phyloP scores from a whole-genome alignment of 495 filamentous ascomycete species.

The Xylaria flabelliformis region DNA sequence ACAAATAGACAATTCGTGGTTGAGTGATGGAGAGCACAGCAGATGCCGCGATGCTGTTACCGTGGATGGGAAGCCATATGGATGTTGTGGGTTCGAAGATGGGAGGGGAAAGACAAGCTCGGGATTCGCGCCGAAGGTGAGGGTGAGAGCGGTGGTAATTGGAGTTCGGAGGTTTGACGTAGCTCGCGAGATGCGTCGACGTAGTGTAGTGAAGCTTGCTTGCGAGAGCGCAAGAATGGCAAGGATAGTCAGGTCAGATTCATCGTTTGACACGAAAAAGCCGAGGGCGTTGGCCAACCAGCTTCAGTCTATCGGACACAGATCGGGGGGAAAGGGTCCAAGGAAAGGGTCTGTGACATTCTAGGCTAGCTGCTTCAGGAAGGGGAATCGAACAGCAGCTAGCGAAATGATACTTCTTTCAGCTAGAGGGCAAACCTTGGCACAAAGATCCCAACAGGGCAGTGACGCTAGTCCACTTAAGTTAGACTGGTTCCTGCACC shows the following conservation, averaged over 20 bases:
- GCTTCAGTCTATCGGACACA: background rate
- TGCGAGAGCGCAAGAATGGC: slow-evolving; percentile 4
- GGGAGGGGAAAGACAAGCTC: background rate
- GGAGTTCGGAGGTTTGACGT: slow-evolving; percentile 19
- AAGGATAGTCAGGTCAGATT: slow-evolving; percentile 13
- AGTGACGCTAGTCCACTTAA: background rate
- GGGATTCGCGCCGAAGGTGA: background rate
- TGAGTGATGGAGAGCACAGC: slow-evolving; percentile 32
- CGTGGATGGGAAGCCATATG: slow-evolving; percentile 33
- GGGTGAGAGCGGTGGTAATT: background rate
- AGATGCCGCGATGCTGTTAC: slow-evolving; percentile 41
- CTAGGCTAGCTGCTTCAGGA: slow-evolving; percentile 14
- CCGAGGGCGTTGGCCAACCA: background rate
- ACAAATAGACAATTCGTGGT: background rate
- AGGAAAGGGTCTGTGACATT: background rate
- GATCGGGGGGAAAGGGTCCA: background rate
- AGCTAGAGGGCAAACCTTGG: background rate
- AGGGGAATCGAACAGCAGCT: background rate
- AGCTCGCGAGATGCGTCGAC: slow-evolving; percentile 4
- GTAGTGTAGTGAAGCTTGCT: slow-evolving; percentile 9
- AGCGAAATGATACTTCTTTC: background rate
- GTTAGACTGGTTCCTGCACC: background rate
- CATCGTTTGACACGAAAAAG: slow-evolving; percentile 5
- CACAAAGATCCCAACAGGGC: background rate
- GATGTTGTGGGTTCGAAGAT: background rate